phyloP scores from a whole-genome alignment of 1,284 basidiomycete species.

The Gomphus bonarii region DNA sequence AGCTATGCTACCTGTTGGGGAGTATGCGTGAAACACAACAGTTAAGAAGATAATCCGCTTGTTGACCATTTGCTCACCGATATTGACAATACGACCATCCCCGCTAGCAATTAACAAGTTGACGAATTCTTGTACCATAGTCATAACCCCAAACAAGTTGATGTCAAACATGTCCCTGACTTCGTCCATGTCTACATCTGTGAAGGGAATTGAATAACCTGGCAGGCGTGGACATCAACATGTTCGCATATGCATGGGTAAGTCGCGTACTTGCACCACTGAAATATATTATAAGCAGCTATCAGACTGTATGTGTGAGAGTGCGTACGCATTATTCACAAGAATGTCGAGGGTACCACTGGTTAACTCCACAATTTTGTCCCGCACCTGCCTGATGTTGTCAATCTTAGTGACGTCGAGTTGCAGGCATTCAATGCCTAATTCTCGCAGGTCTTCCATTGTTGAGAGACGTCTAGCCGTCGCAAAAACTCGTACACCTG shows the following conservation, averaged over 20 bases:
- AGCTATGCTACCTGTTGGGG: constrained; percentile 6
- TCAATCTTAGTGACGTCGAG: constrained; percentile 9
- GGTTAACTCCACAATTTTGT: neutral
- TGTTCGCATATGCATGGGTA: neutral
- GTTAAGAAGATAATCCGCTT: neutral
- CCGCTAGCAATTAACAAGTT: constrained; percentile 9
- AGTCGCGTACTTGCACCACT: constrained; percentile 9
- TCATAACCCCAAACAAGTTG: constrained; percentile 7
- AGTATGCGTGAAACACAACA: neutral
- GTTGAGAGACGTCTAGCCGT: constrained; percentile 7
- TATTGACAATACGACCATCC: constrained; percentile 11
- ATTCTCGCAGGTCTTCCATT: constrained; percentile 1
- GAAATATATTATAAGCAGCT: neutral
- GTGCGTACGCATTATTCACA: constrained; percentile 12
- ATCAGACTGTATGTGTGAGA: neutral
- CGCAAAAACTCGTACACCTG: constrained; percentile 11
- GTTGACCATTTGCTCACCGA: neutral
- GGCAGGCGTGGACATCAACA: neutral
- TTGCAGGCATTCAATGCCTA: constrained; percentile 10
- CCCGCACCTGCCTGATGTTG: neutral
- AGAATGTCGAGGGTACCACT: constrained; percentile 8
- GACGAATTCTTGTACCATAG: constrained; percentile 8
- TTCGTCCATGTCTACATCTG: constrained; percentile 7
- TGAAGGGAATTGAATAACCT: constrained; percentile 8
- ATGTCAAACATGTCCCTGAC: neutral